phyloP scores from a whole-genome alignment of 2,329 filamentous ascomycete genomes.

The Penicillium sp. region DNA sequence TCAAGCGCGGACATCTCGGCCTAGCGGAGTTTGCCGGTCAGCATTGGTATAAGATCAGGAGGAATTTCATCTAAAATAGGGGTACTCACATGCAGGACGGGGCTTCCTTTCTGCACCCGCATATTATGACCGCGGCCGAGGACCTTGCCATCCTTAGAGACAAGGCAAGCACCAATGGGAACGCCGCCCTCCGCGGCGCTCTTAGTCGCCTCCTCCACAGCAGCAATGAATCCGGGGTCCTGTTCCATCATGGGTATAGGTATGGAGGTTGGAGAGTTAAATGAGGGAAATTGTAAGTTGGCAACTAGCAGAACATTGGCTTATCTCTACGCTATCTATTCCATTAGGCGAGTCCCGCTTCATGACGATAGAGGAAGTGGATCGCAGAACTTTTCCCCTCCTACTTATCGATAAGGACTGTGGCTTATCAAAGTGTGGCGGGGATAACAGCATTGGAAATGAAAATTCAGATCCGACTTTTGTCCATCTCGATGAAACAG shows the following conservation, averaged over 20 bases:
- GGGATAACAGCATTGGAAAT: not conserved
- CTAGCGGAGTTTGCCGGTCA: constrained; percentile 40
- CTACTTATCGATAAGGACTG: constrained; percentile 29
- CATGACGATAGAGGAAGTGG: constrained; percentile 4
- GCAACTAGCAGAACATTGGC: not conserved
- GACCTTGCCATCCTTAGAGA: constrained; percentile 68
- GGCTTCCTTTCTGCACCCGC: constrained; percentile 69
- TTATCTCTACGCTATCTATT: constrained; percentile 9
- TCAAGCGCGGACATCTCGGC: constrained; percentile 75
- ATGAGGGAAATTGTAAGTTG: not conserved
- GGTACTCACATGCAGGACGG: constrained; percentile 66
- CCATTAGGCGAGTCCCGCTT: constrained; percentile 12
- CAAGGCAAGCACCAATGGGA: constrained; percentile 60
- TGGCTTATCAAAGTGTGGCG: constrained; percentile 6
- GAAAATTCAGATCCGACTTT: not conserved
- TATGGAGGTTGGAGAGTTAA: not conserved
- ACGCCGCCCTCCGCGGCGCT: constrained; percentile 59
- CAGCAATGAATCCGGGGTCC: constrained; percentile 56
- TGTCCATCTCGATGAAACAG: not conserved
- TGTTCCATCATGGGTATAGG: constrained; percentile 32
- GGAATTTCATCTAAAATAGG: not conserved
- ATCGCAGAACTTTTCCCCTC: constrained; percentile 13
- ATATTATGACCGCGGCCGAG: constrained; percentile 73
- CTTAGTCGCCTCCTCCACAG: constrained; percentile 57
- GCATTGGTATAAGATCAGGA: not conserved